These are phyloP conservation scores for Stephanodiscus triporus DNA, from an alignment of 108 stramenopile genomes.

Conservation along the genomic window DNA sequence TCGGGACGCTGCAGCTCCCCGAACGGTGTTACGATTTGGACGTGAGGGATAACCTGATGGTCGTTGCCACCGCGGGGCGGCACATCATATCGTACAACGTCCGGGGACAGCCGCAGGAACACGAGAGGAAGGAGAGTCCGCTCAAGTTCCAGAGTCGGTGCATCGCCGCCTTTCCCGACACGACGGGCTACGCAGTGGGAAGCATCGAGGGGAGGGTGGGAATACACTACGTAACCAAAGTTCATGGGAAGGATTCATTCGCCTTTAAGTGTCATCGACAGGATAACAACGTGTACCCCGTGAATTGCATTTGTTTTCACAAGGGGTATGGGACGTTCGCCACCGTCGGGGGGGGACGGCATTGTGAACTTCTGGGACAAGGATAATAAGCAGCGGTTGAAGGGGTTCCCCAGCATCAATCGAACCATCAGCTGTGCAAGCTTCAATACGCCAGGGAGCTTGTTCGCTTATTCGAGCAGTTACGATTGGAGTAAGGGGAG, in stretches of 20 bases:
- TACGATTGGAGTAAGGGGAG: constrained; percentile 95
- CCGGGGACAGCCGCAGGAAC: constrained; percentile 69
- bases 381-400: constrained; percentile 90
- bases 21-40: constrained; percentile 90
- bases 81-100: constrained; percentile 86
- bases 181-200: constrained; percentile 92
- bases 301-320: constrained; percentile 95
- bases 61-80: constrained; percentile 84
- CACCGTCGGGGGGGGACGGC: constrained; percentile 90
- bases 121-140: constrained; percentile 77
- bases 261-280: constrained; percentile 98
- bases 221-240: constrained; percentile 92
- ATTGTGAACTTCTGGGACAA: constrained; percentile 98
- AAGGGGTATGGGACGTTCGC: constrained; percentile 87
- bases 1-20: constrained; percentile 70
- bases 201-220: constrained; percentile 97
- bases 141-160: constrained; percentile 90
- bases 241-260: constrained; percentile 84
- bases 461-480: constrained; percentile 91
- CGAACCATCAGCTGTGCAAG: constrained; percentile 77
- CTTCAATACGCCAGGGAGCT: constrained; percentile 88
- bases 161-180: constrained; percentile 86
- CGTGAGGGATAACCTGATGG: constrained; percentile 76
- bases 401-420: constrained; percentile 73
- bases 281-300: constrained; percentile 72